Percentiles rank a stretch among this genome's conserved stretches.
Evolutionary conservation across 345 rosid species (phyloP).

Genomic region (Populus euphratica): DNA sequence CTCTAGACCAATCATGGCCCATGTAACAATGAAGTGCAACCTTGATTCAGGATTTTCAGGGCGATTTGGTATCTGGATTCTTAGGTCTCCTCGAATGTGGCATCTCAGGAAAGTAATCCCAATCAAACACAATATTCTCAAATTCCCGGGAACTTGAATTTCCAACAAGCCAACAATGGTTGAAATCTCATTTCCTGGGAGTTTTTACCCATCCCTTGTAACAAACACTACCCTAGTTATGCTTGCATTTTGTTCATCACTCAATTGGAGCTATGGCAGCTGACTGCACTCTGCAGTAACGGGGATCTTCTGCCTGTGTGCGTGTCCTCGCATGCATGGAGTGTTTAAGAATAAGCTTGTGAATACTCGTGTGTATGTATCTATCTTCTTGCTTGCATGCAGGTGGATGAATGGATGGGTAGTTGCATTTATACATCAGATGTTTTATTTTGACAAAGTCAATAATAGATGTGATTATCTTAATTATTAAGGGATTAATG

Average conservation of each 20-base stretch:
- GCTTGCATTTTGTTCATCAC: background rate
- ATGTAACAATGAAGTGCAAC: no score
- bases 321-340: background rate
- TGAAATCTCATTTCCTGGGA: background rate
- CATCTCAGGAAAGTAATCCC: background rate
- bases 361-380: background rate
- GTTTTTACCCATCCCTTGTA: background rate
- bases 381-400: background rate
- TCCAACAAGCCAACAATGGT: background rate
- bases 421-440: background rate
- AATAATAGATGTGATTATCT: background rate
- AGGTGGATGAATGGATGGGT: background rate
- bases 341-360: background rate
- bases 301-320: background rate
- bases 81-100: no score
- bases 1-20: no score
- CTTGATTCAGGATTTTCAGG: no score
- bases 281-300: background rate
- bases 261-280: background rate
- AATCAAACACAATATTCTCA: background rate
- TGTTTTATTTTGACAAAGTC: background rate
- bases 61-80: no score
- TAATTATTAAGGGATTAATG: background rate
- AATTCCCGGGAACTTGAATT: background rate
- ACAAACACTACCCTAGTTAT: background rate